These are phyloP conservation scores for Tetracentron sinense DNA, from an alignment of 164 flowering plant genomes.

Conservation along the genomic window DNA sequence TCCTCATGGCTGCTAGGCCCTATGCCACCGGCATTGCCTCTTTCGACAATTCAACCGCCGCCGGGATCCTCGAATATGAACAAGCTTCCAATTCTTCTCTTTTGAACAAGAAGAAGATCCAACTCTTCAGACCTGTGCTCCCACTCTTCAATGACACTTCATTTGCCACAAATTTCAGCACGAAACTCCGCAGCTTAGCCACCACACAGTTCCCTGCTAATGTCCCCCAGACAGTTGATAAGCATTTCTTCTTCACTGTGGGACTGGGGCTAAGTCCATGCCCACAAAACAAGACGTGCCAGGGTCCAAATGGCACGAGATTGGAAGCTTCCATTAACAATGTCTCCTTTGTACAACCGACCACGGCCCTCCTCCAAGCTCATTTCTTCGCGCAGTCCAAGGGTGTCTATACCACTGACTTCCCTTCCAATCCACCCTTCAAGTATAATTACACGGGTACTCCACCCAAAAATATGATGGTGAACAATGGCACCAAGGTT, in stretches of 20 bases:
- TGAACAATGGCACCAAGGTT: constrained; percentile 43
- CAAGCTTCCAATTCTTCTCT: constrained; percentile 7
- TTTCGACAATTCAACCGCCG: constrained; percentile 49
- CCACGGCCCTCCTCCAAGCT: constrained; percentile 46
- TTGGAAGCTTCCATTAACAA: constrained; percentile 59
- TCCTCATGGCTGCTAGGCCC: constrained; percentile 51
- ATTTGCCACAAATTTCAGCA: constrained; percentile 33
- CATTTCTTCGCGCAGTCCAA: constrained; percentile 33
- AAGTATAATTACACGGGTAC: constrained; percentile 58
- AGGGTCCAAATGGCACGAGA: constrained; percentile 50
- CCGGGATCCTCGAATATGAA: constrained; percentile 50
- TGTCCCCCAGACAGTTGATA: constrained; percentile 43
- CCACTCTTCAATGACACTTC: constrained; percentile 49
- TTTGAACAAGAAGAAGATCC: constrained; percentile 1
- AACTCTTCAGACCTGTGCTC: constrained; percentile 28
- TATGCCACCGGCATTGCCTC: constrained; percentile 43
- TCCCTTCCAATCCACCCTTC: constrained; percentile 34
- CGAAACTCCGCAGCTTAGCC: constrained; percentile 34
- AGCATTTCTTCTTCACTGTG: constrained; percentile 46
- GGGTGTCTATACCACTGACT: constrained; percentile 40
- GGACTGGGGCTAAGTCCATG: constrained; percentile 53
- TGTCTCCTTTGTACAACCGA: constrained; percentile 39
- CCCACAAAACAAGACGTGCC: constrained; percentile 50
- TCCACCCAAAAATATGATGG: constrained; percentile 48
- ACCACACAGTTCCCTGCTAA: constrained; percentile 35